Evolutionary conservation across 106 monocot species (phyloP).

Genomic region (Apostasia ramifera): DNA sequence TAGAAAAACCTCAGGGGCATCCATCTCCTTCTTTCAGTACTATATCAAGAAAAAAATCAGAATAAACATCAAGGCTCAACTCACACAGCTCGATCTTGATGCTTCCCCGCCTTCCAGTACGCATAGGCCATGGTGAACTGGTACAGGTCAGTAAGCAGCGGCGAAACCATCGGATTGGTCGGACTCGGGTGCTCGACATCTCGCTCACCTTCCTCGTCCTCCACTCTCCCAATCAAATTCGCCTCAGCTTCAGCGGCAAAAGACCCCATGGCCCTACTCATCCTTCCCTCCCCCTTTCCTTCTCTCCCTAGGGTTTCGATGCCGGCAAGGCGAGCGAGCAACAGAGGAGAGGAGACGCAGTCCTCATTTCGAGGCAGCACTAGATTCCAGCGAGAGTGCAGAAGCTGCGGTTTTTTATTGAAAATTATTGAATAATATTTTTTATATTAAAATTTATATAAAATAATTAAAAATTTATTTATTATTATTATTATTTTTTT

Average conservation of each 20-base stretch:
- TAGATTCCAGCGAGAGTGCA: too few species aligned
- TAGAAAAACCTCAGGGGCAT: too few species aligned
- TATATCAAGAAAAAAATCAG: not conserved
- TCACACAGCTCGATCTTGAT: conserved; percentile 71
- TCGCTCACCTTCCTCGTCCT: not conserved
- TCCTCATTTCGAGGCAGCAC: too few species aligned
- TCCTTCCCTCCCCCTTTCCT: not conserved
- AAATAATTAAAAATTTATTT: too few species aligned
- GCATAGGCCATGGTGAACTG: conserved; percentile 96
- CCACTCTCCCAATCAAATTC: not conserved
- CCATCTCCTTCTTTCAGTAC: not conserved
- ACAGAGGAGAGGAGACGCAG: too few species aligned
- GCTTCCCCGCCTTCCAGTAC: conserved; percentile 96
- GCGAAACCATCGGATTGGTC: conserved; percentile 77
- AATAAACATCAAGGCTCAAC: not conserved
- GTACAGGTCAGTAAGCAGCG: conserved; percentile 74
- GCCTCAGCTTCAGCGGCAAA: not conserved
- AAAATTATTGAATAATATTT: too few species aligned
- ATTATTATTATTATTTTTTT: too few species aligned
- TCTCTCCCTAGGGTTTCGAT: too few species aligned
- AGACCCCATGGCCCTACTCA: not conserved
- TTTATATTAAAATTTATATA: too few species aligned
- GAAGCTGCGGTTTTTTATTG: too few species aligned
- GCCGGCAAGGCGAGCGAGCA: too few species aligned
- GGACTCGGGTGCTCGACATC: conserved; percentile 11